Percentiles rank a stretch among this genome's conserved stretches.
Evolutionary conservation across 805 yeast genomes (phyloP).

Genomic region (Lipomyces yamanashiensis): DNA sequence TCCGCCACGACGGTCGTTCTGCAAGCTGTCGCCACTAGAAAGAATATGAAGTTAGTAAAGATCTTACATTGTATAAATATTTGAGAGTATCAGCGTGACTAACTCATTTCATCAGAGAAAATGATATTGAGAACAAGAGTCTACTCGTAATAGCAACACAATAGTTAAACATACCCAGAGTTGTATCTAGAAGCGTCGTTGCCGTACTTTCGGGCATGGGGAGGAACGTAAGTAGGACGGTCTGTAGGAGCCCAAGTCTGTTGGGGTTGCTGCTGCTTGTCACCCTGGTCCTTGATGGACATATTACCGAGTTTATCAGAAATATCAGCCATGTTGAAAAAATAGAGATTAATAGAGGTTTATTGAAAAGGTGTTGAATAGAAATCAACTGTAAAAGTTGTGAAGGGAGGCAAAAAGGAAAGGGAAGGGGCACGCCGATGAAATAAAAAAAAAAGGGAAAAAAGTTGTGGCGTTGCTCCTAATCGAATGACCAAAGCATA

Average conservation of each 20-base stretch:
- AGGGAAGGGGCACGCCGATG: constrained; percentile 12
- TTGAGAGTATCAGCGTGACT: neutral
- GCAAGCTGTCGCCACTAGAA: constrained; percentile 14
- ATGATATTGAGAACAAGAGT: neutral
- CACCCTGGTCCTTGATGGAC: constrained; percentile 27
- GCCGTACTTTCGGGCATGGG: constrained; percentile 49
- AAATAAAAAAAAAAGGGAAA: constrained; percentile 11
- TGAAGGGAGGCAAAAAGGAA: constrained; percentile 1
- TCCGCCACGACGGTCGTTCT: constrained; percentile 32
- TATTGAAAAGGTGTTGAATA: neutral
- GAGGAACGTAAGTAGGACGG: constrained; percentile 56
- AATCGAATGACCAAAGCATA: constrained; percentile 1
- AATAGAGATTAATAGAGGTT: neutral
- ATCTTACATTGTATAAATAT: neutral
- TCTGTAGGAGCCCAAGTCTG: constrained; percentile 12
- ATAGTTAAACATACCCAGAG: constrained; percentile 9
- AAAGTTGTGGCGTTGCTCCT: constrained; percentile 20
- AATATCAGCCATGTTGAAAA: constrained; percentile 36
- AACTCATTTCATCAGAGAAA: neutral
- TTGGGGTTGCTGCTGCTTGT: neutral
- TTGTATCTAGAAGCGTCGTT: constrained; percentile 16
- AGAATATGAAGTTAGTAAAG: neutral
- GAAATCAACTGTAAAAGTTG: constrained; percentile 6
- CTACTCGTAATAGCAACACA: neutral
- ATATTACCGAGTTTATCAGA: constrained; percentile 31